phyloP scores from a whole-genome alignment of 2,329 filamentous ascomycete species.

The Dissoconium aciculare region DNA sequence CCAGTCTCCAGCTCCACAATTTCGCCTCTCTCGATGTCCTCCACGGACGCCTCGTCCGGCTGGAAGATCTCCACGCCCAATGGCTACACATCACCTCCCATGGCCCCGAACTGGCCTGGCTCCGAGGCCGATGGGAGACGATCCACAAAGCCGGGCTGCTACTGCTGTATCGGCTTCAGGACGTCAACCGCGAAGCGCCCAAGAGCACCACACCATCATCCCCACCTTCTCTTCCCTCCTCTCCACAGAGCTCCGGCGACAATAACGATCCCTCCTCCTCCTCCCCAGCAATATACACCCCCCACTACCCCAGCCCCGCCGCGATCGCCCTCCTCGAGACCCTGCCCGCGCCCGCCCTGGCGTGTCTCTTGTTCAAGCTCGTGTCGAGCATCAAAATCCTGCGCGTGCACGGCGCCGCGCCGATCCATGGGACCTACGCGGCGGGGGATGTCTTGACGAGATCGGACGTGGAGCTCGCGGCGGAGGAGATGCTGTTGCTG shows the following conservation, averaged over 20 bases:
- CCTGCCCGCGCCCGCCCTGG: conserved; percentile 20
- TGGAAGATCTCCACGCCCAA: conserved; percentile 15
- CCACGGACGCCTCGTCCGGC: conserved; percentile 11
- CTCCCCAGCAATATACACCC: background rate
- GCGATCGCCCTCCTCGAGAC: conserved; percentile 16
- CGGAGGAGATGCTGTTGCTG: conserved; percentile 21
- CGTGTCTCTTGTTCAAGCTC: conserved; percentile 22
- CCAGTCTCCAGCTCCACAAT: conserved; percentile 10
- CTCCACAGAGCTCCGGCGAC: too few species aligned
- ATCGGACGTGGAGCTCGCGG: conserved; percentile 22
- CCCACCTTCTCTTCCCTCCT: too few species aligned
- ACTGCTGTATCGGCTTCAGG: conserved; percentile 20
- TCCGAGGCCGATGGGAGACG: conserved; percentile 19
- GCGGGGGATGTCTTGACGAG: conserved; percentile 13
- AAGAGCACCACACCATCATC: too few species aligned
- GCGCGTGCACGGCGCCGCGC: conserved; percentile 19
- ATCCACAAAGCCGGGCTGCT: conserved; percentile 21
- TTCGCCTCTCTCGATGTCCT: conserved; percentile 13
- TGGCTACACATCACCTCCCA: conserved; percentile 19
- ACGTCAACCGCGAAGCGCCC: conserved; percentile 11
- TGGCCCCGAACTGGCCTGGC: conserved; percentile 19
- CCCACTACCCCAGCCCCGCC: too few species aligned
- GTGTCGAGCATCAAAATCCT: conserved; percentile 20
- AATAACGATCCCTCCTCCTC: background rate
- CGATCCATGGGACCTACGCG: conserved; percentile 11